Percentiles rank a stretch among this genome's conserved stretches.
These are phyloP conservation scores for Ananas comosus DNA, from an alignment of 176 grass and related monocot species.

Conservation along the genomic window DNA sequence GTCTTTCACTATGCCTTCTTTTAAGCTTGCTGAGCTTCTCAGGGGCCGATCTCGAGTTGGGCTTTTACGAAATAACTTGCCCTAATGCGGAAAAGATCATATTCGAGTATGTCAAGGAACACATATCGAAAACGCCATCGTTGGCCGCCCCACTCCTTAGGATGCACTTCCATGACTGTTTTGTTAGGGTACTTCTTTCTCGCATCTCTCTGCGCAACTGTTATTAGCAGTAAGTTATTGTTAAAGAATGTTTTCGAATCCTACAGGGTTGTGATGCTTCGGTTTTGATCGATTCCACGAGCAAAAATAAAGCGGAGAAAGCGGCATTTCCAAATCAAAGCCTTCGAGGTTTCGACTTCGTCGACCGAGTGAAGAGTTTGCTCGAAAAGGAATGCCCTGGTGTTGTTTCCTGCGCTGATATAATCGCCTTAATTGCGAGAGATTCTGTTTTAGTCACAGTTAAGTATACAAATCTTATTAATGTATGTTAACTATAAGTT, in stretches of 20 bases:
- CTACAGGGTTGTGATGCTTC: constrained; percentile 22
- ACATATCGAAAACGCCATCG: constrained; percentile 3
- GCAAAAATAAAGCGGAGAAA: constrained; percentile 14
- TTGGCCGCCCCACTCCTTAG: constrained; percentile 17
- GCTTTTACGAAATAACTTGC: constrained; percentile 10
- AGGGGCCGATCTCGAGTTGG: constrained; percentile 10
- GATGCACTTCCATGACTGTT: constrained; percentile 28
- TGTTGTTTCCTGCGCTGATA: constrained; percentile 22
- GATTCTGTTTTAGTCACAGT: constrained; percentile 13
- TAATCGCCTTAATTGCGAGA: constrained; percentile 13
- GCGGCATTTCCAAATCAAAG: constrained; percentile 12
- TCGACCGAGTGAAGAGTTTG: constrained; percentile 13
- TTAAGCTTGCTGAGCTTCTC: constrained; percentile 9
- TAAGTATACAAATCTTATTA: not conserved
- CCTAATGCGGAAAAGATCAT: constrained; percentile 18
- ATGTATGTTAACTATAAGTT: not conserved
- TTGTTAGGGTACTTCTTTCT: constrained; percentile 7
- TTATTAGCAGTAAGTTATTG: not conserved
- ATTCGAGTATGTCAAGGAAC: constrained; percentile 12
- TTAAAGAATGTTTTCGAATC: not conserved
- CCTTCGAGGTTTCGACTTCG: constrained; percentile 12
- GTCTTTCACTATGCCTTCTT: not conserved
- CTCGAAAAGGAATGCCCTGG: constrained; percentile 18
- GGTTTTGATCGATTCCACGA: constrained; percentile 12
- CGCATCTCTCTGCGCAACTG: not conserved